Base-by-base conservation (phyloP, 495 filamentous ascomycete genomes). In the Penicillium atrosanguineum region DNA sequence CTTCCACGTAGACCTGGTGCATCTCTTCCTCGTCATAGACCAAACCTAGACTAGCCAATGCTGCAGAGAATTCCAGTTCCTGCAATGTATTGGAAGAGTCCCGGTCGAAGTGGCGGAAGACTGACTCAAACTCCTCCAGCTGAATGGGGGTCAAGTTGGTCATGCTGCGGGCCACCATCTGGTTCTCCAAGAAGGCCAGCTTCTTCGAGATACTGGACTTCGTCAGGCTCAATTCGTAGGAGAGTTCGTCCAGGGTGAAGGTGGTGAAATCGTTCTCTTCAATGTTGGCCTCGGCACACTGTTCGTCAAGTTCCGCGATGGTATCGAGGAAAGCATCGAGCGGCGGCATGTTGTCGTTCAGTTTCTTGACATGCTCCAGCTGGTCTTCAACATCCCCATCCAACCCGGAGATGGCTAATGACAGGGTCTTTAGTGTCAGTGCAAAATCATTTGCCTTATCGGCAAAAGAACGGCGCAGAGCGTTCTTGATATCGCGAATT, bases 231-330 rank as follows among this genome's bases (percentile, higher is more conserved):
- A 97, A 79, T 67, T 98, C 94, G 77, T 98, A 98, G 42, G 84
- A 84, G 18, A 98, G 81, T 68, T 98, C 94, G 66, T 98, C 94
- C 62, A 96, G 90, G 11, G 91, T 95, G 73, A 96, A 97, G 3
- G 93, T 96, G 6, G 94, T 98, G 72, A 93, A 96, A 70, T 98
- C 94, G 69, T 98, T 98, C 66, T 98, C 94, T 69, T 98, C 94
- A 42, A 97, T 95, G 68, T 97, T 97, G 41, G 94, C 94, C 76
- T 98, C 92, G 39, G 84, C 83, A 67, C 95, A 97, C 70, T 96
- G 90, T 59, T 83, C 80, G 60, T 95, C 91, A 25, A 96, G 77
- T 11, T 81, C 84, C 4, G 82, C 87, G 59, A 97, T 93, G 52
- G 86, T 87, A 51, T 87, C 81, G 19, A 98, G 82, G 71, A 90